phyloP scores from a whole-genome alignment of 352 stramenopile species.

The Phytopythium mirpurense region DNA sequence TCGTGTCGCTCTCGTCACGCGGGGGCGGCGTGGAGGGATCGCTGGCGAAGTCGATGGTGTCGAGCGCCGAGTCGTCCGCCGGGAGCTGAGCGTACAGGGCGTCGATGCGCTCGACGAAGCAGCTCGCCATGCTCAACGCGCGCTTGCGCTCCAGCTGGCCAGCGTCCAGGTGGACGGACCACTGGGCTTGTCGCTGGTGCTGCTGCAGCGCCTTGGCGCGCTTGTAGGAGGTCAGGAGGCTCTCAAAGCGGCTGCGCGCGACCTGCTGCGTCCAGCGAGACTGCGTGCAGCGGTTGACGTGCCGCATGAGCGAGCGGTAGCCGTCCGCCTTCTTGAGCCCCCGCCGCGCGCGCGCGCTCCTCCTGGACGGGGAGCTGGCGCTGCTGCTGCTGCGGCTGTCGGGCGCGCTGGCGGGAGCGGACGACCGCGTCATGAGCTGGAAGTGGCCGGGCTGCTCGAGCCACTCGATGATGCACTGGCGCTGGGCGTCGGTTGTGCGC shows the following conservation, averaged over 20 bases:
- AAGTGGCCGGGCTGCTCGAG: constrained; percentile 47
- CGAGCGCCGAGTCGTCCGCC: not conserved
- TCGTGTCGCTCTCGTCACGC: not conserved
- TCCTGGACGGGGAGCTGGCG: not conserved
- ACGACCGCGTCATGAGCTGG: constrained; percentile 22
- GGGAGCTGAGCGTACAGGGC: constrained; percentile 13
- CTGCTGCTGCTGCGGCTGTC: not conserved
- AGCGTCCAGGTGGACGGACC: too few relatives aligned
- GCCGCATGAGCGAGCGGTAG: constrained; percentile 40
- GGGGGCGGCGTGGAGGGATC: too few relatives aligned
- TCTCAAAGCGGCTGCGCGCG: constrained; percentile 52
- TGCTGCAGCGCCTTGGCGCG: constrained; percentile 23
- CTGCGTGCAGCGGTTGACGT: constrained; percentile 35
- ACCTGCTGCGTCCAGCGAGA: constrained; percentile 41
- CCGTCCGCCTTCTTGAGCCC: constrained; percentile 44
- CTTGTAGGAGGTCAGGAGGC: constrained; percentile 38
- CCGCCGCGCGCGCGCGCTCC: constrained; percentile 12
- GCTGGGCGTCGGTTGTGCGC: constrained; percentile 46
- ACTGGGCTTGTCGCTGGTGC: not conserved
- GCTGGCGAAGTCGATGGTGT: not conserved
- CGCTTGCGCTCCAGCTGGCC: constrained; percentile 22
- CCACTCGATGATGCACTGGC: constrained; percentile 45
- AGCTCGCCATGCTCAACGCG: not conserved
- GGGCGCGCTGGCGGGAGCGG: not conserved
- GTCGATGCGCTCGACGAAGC: constrained; percentile 25